Evolutionary conservation across 306 rosid species (phyloP).

Genomic region (Acacia acuminata): DNA sequence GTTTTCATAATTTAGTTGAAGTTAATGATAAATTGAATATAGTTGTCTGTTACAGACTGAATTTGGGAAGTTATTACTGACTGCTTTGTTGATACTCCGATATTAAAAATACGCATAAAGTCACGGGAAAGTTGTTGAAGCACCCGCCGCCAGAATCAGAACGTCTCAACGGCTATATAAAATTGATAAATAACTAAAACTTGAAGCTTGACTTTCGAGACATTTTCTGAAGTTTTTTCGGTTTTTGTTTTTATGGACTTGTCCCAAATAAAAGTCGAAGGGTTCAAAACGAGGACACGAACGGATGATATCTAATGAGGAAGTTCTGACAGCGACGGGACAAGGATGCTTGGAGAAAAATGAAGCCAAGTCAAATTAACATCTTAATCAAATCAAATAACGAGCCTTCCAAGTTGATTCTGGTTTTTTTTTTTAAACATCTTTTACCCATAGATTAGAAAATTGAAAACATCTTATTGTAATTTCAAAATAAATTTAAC

Average conservation of each 20-base stretch:
- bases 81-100: not conserved
- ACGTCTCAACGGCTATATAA: not conserved
- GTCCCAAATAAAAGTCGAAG: not conserved
- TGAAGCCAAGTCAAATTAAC: not conserved
- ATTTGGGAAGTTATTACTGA: not conserved
- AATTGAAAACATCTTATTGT: not conserved
- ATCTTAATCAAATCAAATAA: not conserved
- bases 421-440: no score
- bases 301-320: not conserved
- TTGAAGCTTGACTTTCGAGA: not conserved
- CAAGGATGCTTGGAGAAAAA: not conserved
- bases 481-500: no score
- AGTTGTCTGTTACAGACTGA: not conserved
- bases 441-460: not conserved
- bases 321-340: not conserved
- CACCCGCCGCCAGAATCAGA: not conserved
- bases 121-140: not conserved
- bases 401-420: not conserved
- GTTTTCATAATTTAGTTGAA: not conserved
- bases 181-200: not conserved
- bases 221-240: not conserved
- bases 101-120: not conserved
- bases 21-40: not conserved
- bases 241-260: not conserved
- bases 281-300: not conserved